These are phyloP conservation scores for Phaffomyces antillensis DNA, from an alignment of 805 yeast species.

Conservation along the genomic window DNA sequence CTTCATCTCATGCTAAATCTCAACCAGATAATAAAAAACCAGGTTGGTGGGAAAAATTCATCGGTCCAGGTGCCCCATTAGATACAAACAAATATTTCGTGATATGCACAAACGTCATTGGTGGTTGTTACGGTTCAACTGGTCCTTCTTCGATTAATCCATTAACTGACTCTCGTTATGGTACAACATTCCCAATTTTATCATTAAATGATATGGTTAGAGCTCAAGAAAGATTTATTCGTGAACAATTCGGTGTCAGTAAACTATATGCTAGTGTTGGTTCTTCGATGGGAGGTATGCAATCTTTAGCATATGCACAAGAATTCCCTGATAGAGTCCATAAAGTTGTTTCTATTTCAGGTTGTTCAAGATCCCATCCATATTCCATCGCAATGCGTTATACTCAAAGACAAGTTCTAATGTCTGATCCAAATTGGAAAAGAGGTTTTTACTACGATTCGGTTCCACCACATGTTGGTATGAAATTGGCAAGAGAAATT, in stretches of 20 bases:
- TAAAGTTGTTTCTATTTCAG: conserved; percentile 74
- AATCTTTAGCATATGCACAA: conserved; percentile 77
- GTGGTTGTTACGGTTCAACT: conserved; percentile 93
- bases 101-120: conserved; percentile 85
- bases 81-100: conserved; percentile 80
- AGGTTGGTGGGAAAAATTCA: conserved; percentile 96
- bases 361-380: conserved; percentile 92
- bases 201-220: conserved; percentile 87
- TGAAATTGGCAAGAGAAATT: conserved; percentile 89
- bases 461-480: conserved; percentile 88
- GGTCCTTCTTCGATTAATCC: conserved; percentile 86
- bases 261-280: conserved; percentile 79
- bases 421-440: conserved; percentile 94
- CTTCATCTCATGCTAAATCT: conserved; percentile 89
- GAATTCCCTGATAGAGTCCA: conserved; percentile 75
- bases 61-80: conserved; percentile 71
- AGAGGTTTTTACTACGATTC: conserved; percentile 77
- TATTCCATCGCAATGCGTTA: conserved; percentile 90
- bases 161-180: conserved; percentile 57
- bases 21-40: conserved; percentile 58
- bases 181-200: conserved; percentile 80
- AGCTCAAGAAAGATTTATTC: conserved; percentile 70
- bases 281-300: conserved; percentile 99
- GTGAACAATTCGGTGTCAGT: conserved; percentile 51
- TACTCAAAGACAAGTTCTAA: conserved; percentile 85